These are phyloP conservation scores for Juglanconis juglandina DNA, from an alignment of 2,329 filamentous ascomycete genomes.

Conservation along the genomic window DNA sequence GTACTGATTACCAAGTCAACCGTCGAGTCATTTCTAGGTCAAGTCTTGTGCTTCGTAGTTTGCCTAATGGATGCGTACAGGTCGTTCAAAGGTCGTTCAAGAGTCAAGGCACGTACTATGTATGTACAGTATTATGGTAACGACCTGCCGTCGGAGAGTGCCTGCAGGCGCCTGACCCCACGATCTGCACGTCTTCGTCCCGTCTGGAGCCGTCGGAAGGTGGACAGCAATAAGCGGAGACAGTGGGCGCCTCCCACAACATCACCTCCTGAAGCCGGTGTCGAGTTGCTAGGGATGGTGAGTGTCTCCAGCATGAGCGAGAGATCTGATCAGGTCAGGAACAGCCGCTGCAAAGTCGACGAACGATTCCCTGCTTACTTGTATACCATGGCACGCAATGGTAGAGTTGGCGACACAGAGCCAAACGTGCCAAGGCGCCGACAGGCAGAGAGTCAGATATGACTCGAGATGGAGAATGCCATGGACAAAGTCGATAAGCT, in stretches of 20 bases:
- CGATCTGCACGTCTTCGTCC: neutral
- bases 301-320: no score
- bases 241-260: neutral
- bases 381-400: no score
- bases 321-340: no score
- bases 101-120: no score
- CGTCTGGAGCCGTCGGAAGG: neutral
- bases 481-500: neutral
- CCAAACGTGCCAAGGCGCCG: neutral
- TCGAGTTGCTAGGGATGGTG: neutral
- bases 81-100: no score
- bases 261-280: neutral
- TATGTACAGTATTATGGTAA: no score
- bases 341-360: no score
- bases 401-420: neutral
- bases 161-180: neutral
- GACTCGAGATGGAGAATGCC: slow-evolving; percentile 1
- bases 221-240: neutral
- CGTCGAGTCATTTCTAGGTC: neutral
- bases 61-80: neutral
- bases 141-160: neutral
- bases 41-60: neutral
- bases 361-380: no score
- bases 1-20: neutral
- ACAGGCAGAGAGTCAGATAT: neutral